Base-by-base conservation (phyloP, 495 filamentous ascomycete species). In the Cenococcum geophilum region DNA sequence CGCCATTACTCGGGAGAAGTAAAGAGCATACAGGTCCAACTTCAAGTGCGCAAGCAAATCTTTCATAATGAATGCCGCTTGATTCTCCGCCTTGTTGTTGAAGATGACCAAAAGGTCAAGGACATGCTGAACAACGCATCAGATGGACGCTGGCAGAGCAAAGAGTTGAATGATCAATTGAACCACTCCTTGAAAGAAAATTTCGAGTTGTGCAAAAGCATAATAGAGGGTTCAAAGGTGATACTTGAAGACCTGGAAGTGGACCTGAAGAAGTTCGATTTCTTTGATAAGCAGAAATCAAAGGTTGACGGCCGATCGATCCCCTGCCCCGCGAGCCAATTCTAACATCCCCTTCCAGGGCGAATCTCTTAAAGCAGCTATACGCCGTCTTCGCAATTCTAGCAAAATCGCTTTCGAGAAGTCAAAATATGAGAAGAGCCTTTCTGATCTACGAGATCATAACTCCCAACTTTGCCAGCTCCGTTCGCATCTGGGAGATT, bases 51-150 rank as follows among this genome's bases (percentile, higher is more conserved):
- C 22, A 55, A 55, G 16, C 35, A 35, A 12, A 61, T 65, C 25
- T 68, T 63, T 45, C 32, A 18, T 25, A 64, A 64, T 37, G 62
- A 68, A 58, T 68, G 65, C 40, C 58, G 54, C 10, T 27, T 65
- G 14, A 57, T 68, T 1, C 54, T 68, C 4, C 55, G 55, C 36
- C 36, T 63, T 9, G 56, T 55, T 1, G 18, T 45, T 45, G 48
- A 48, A 20, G 56, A 59, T 37, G 61, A 63, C n/a, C 40, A 35
- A 32, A 49, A 47, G 5, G 60, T 23, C 9, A 55, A 59, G 21
- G 55, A 58, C 35, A 63, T 63, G 55, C 12, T 63, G 18, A 55
- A 59, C 1, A 34, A 58, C 43, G 22, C n/a, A 18, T 11, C 42
- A 6, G 55, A 58, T 40, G 18, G 52, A 36, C 9, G 55, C 5